These are phyloP conservation scores for Allantophomopsis lycopodina DNA, from an alignment of 2,329 filamentous ascomycete genomes.

Conservation along the genomic window DNA sequence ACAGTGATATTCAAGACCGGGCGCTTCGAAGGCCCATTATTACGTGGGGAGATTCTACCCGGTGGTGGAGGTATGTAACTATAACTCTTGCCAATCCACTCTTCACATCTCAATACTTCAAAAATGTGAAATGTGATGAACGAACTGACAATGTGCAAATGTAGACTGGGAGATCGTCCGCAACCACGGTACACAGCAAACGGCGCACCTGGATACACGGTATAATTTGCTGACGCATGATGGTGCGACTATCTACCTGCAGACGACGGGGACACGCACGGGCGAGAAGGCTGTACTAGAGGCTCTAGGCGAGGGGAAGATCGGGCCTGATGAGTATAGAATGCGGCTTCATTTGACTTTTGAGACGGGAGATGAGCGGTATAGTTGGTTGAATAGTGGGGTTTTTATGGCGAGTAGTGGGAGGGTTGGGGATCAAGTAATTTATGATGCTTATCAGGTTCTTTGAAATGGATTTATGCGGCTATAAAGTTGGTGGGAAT, in stretches of 20 bases:
- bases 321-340: slow-evolving; percentile 11
- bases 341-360: slow-evolving; percentile 16
- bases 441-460: slow-evolving; percentile 8
- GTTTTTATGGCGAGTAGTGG: slow-evolving; percentile 5
- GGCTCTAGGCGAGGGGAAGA: slow-evolving; percentile 12
- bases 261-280: slow-evolving; percentile 14
- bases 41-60: background rate
- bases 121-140: too few relatives aligned
- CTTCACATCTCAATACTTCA: too few relatives aligned
- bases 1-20: slow-evolving; percentile 3
- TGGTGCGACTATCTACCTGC: slow-evolving; percentile 12
- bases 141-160: too few relatives aligned
- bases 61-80: background rate
- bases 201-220: slow-evolving; percentile 14
- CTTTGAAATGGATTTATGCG: too few relatives aligned
- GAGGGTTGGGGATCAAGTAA: slow-evolving; percentile 4
- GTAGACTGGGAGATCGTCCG: too few relatives aligned
- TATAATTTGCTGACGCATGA: slow-evolving; percentile 16
- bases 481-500: too few relatives aligned
- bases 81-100: too few relatives aligned
- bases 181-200: slow-evolving; percentile 4
- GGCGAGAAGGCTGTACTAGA: slow-evolving; percentile 10
- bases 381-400: slow-evolving; percentile 13
- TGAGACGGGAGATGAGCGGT: slow-evolving; percentile 14
- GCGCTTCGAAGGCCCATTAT: background rate